Conservation (phyloP, 73 alveolate genomes). For the Tetrahymena elliotti region DNA sequence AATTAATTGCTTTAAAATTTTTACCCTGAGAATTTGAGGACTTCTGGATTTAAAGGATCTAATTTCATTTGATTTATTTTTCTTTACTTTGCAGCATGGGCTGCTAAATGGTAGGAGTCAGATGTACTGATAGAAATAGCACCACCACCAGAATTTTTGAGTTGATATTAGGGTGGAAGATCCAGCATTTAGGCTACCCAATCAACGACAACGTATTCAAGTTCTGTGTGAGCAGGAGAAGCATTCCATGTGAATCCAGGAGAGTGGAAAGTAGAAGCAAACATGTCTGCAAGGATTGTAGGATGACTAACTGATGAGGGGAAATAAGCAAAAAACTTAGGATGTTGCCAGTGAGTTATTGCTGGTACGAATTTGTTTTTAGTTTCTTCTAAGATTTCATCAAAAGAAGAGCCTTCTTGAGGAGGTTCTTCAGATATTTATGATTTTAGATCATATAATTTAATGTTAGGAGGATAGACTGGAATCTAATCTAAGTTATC, state of each 20-base stretch:
- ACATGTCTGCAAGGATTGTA: conserved; percentile 27
- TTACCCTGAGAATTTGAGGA: conserved; percentile 21
- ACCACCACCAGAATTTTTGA: conserved; percentile 38
- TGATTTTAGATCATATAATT: conserved; percentile 20
- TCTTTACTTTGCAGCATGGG: conserved; percentile 28
- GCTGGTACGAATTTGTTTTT: conserved; percentile 30
- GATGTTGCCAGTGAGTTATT: conserved; percentile 30
- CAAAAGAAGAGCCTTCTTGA: conserved; percentile 6
- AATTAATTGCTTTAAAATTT: not conserved
- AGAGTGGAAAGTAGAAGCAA: conserved; percentile 38
- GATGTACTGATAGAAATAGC: conserved; percentile 31
- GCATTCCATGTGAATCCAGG: conserved; percentile 42
- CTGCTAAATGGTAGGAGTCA: conserved; percentile 12
- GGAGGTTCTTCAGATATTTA: conserved; percentile 31
- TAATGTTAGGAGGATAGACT: conserved; percentile 17
- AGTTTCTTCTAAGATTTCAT: conserved; percentile 17
- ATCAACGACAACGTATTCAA: conserved; percentile 35
- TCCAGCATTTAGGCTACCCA: conserved; percentile 26
- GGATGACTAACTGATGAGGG: conserved; percentile 33
- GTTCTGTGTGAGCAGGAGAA: conserved; percentile 39
- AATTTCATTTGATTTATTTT: conserved; percentile 19
- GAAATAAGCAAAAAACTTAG: conserved; percentile 30
- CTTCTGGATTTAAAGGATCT: not conserved
- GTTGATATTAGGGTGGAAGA: conserved; percentile 5
- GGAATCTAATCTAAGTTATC: conserved; percentile 1